Base-by-base conservation (phyloP, 345 rosid species). In the Turritis glabra region DNA sequence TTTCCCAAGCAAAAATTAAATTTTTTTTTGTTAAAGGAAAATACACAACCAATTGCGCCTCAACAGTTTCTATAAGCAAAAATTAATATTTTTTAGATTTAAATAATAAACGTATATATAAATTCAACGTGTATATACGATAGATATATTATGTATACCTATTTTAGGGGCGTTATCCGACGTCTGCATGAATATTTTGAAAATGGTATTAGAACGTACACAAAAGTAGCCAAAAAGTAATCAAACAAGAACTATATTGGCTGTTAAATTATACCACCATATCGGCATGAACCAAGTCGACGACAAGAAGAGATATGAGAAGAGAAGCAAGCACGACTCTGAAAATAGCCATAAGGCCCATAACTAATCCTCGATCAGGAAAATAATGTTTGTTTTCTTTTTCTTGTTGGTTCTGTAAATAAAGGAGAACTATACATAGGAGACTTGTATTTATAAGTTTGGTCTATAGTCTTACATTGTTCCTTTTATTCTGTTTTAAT, bases 281-380 rank as follows among this genome's bases (percentile, higher is more conserved):
- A 71, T 67, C 83, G 26, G 86, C 86, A 48, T 77, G 78, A 17
- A 56, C 82, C 5, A 79, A 43, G 43, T 77, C 77, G 52, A 83
- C 73, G 43, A 83, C 53, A 35, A 85, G 75, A 47, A 87, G 80
- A 54, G 87, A 85, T 65, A 83, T 47, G 71, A 87, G 79, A 76
- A 83, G 67, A 38, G 82, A 80, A 67, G 86, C 83, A 33, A 79
- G 18, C 12, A 82, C 37, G 65, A 75, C 44, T 70, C 66, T 82
- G 12, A 75, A 63, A 18, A 72, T 26, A 35, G 80, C 85, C 93
- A 86, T 85, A 18, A n/a, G n/a, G n/a, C n/a, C n/a, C n/a, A n/a
- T n/a, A n/a, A n/a, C n/a, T n/a, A n/a, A 47, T 47, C 8, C 52
- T 47, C 0, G 2, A 33, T n/a, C 6, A 18, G 21, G 7, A 55